These are phyloP conservation scores for Orbilia oligospora DNA, from an alignment of 2,329 filamentous ascomycete species.

Conservation along the genomic window DNA sequence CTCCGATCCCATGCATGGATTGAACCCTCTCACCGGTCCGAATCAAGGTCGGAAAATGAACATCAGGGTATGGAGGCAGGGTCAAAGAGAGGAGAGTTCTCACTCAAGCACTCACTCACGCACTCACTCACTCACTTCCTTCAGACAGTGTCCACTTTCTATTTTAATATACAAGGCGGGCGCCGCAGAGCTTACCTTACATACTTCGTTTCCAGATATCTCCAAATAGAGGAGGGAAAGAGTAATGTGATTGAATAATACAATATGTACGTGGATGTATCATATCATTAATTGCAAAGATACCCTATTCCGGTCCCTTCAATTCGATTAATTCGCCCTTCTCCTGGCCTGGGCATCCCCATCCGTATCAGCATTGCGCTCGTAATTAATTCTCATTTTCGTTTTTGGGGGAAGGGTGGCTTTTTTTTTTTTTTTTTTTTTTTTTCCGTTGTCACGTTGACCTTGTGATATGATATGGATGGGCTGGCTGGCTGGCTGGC, in stretches of 20 bases:
- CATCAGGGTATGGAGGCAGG: slow-evolving; percentile 45
- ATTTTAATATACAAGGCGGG: slow-evolving; percentile 48
- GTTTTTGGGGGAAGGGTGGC: slow-evolving; percentile 17
- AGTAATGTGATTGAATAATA: slow-evolving; percentile 48
- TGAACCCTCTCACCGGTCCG: slow-evolving; percentile 39
- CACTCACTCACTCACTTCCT: neutral
- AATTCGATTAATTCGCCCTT: slow-evolving; percentile 24
- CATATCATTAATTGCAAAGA: slow-evolving; percentile 34
- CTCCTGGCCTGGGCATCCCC: slow-evolving; percentile 36
- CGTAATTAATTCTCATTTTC: slow-evolving; percentile 16
- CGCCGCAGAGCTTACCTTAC: slow-evolving; percentile 48
- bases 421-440: slow-evolving; percentile 3
- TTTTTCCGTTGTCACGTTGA: slow-evolving; percentile 42
- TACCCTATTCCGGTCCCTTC: slow-evolving; percentile 20
- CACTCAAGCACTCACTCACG: slow-evolving; percentile 5
- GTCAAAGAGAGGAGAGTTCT: slow-evolving; percentile 40
- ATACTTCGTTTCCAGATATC: slow-evolving; percentile 3
- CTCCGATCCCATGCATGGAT: slow-evolving; percentile 48
- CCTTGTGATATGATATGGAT: slow-evolving; percentile 35
- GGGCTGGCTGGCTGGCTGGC: neutral
- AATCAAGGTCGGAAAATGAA: slow-evolving; percentile 56
- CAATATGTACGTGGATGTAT: slow-evolving; percentile 1
- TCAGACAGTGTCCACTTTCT: slow-evolving; percentile 46
- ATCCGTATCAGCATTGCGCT: slow-evolving; percentile 14
- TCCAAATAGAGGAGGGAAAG: slow-evolving; percentile 17